phyloP scores from a whole-genome alignment of 495 filamentous ascomycete species.

The Eremomyces bilateralis region DNA sequence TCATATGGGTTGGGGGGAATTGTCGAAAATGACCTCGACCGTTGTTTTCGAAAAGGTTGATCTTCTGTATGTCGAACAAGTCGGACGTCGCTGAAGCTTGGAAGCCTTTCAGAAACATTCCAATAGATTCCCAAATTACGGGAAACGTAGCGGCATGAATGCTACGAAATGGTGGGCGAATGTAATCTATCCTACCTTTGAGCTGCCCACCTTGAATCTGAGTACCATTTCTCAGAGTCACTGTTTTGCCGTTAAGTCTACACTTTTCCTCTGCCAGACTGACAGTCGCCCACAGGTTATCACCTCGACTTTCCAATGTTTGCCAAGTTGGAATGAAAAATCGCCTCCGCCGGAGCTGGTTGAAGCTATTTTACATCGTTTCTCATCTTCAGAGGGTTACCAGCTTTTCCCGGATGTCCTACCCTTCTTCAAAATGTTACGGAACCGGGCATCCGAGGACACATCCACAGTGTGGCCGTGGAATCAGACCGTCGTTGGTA shows the following conservation, averaged over 20 bases:
- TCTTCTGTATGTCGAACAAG: not conserved
- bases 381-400: slow-evolving; percentile 41
- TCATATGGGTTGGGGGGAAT: slow-evolving; percentile 28
- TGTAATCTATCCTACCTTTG: slow-evolving; percentile 12
- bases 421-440: slow-evolving; percentile 28
- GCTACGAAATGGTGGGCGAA: slow-evolving; percentile 51
- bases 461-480: slow-evolving; percentile 13
- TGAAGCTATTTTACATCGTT: slow-evolving; percentile 33
- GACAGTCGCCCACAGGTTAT: slow-evolving; percentile 16
- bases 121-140: slow-evolving; percentile 42
- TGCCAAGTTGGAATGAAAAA: slow-evolving; percentile 9
- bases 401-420: slow-evolving; percentile 30
- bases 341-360: slow-evolving; percentile 30
- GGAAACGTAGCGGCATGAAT: slow-evolving; percentile 31
- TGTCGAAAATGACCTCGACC: slow-evolving; percentile 16
- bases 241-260: not conserved
- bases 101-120: slow-evolving; percentile 29
- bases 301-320: slow-evolving; percentile 23
- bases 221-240: not conserved
- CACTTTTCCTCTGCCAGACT: not conserved
- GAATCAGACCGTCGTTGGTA: slow-evolving; percentile 30
- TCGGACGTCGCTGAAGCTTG: not conserved
- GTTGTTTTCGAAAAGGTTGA: slow-evolving; percentile 20
- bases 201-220: not conserved
- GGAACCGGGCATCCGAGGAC: slow-evolving; percentile 6